Conservation (phyloP, 305 asterid genomes). For the Solanum aculeatissimum region DNA sequence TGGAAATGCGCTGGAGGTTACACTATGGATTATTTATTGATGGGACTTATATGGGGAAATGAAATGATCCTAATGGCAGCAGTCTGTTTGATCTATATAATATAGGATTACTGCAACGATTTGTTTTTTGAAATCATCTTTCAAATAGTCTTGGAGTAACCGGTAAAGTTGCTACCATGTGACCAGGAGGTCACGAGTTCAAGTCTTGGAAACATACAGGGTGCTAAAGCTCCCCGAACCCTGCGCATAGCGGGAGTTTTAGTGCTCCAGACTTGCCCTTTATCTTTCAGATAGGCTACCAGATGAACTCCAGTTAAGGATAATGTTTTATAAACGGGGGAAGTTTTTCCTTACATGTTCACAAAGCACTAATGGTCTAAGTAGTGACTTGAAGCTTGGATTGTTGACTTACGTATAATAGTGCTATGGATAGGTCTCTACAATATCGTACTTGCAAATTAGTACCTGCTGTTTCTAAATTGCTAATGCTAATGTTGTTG, state of each 20-base stretch:
- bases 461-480: not conserved
- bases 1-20: not conserved
- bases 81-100: not conserved
- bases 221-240: too few species aligned
- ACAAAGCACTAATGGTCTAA: not conserved
- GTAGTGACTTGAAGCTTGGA: not conserved
- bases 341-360: not conserved
- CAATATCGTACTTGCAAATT: not conserved
- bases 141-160: not conserved
- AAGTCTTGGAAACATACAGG: too few species aligned
- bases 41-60: not conserved
- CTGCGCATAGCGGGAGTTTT: too few species aligned
- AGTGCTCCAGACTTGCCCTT: too few species aligned
- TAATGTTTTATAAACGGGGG: not conserved
- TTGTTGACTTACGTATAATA: not conserved
- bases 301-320: not conserved
- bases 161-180: too few species aligned
- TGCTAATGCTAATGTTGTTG: not conserved
- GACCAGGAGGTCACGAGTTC: too few species aligned
- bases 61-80: not conserved
- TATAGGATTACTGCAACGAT: not conserved
- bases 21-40: not conserved
- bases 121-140: not conserved
- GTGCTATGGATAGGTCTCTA: not conserved
- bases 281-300: not conserved